Evolutionary conservation across 371 early-diverging fungal genomes (phyloP).

Genomic region (Mortierella sp.): DNA sequence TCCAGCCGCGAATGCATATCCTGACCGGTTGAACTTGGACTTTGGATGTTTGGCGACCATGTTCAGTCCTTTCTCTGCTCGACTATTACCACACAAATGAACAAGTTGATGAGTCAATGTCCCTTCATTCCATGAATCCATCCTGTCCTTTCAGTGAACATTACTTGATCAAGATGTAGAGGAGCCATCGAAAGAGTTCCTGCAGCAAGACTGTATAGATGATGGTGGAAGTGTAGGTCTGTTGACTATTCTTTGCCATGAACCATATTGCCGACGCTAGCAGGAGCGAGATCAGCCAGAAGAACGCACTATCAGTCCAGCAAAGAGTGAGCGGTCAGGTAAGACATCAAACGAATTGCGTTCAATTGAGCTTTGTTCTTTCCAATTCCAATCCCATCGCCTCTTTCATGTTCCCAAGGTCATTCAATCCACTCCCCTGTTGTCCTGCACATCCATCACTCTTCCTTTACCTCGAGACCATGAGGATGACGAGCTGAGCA

Average conservation of each 20-base stretch:
- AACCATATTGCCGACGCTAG: conserved; percentile 79
- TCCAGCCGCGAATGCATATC: conserved; percentile 70
- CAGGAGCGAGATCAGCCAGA: conserved; percentile 77
- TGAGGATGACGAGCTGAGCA: conserved; percentile 75
- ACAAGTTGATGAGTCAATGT: too few relatives aligned
- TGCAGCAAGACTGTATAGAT: conserved; percentile 71
- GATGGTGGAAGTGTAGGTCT: conserved; percentile 58
- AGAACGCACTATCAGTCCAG: conserved; percentile 69
- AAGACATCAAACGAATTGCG: neutral
- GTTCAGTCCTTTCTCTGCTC: conserved; percentile 69
- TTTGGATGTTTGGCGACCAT: conserved; percentile 65
- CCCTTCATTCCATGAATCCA: too few relatives aligned
- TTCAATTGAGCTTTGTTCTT: too few relatives aligned
- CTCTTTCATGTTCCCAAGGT: too few relatives aligned
- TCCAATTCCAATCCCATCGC: too few relatives aligned
- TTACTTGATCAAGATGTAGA: conserved; percentile 64
- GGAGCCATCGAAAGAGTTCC: conserved; percentile 73
- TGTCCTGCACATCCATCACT: too few relatives aligned
- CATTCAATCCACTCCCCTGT: too few relatives aligned
- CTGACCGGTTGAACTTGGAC: conserved; percentile 65
- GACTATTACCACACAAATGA: conserved; percentile 49
- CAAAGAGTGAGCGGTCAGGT: neutral
- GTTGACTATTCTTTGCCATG: conserved; percentile 54
- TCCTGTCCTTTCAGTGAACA: too few relatives aligned
- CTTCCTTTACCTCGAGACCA: conserved; percentile 81